A percentile compares a stretch with the other conserved stretches of the same genome.
Evolutionary conservation across 495 filamentous ascomycete genomes (phyloP).

Genomic region (Penicillium chermesinum): DNA sequence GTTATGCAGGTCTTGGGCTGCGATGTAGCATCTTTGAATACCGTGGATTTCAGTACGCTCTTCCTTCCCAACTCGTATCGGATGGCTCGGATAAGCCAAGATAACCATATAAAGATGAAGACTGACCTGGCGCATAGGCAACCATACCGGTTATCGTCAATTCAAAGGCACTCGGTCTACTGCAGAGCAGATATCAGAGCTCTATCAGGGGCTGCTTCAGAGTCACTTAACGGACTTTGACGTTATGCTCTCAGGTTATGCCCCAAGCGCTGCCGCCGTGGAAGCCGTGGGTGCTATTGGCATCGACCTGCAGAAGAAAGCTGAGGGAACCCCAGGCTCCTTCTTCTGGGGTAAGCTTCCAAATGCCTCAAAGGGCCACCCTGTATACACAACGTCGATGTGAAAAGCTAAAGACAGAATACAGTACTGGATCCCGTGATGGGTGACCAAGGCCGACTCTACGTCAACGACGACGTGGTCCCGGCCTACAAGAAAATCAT

Average conservation of each 20-base stretch:
- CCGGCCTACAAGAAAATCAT: constrained; percentile 82
- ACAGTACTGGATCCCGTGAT: constrained; percentile 93
- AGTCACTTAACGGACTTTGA: constrained; percentile 80
- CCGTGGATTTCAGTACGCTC: constrained; percentile 82
- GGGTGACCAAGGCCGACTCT: constrained; percentile 89
- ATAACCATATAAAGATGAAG: not conserved
- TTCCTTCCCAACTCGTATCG: not conserved
- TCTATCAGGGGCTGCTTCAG: constrained; percentile 79
- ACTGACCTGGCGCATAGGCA: constrained; percentile 52
- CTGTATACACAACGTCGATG: too few species aligned
- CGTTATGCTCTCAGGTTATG: constrained; percentile 89
- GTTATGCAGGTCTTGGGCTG: constrained; percentile 90
- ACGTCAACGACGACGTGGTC: constrained; percentile 83
- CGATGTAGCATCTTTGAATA: constrained; percentile 89
- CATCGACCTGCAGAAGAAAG: constrained; percentile 66
- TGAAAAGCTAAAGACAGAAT: too few species aligned
- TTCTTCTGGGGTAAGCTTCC: constrained; percentile 77
- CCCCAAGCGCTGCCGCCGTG: constrained; percentile 77
- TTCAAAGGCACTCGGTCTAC: constrained; percentile 76
- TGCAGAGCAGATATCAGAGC: constrained; percentile 73
- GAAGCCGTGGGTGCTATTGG: constrained; percentile 80
- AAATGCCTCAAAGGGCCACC: not conserved
- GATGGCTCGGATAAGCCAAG: constrained; percentile 2
- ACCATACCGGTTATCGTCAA: constrained; percentile 87
- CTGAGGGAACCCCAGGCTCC: constrained; percentile 57